Conservation (phyloP, 352 stramenopile species). For the Globisporangium canariense region DNA sequence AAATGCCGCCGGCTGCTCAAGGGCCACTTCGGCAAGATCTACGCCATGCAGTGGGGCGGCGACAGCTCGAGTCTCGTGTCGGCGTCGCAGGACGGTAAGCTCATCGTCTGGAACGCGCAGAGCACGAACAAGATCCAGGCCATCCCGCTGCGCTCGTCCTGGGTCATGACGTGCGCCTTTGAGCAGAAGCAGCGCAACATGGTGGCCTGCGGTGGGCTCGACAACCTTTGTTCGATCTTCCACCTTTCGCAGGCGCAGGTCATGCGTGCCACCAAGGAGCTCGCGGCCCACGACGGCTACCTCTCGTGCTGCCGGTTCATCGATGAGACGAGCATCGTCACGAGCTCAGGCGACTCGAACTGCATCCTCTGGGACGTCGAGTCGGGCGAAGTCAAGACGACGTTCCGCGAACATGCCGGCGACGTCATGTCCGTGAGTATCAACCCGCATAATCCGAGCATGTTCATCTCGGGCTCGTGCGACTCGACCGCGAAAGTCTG, state of each 20-base stretch:
- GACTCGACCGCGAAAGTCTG: conserved; percentile 97
- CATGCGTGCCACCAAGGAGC: conserved; percentile 92
- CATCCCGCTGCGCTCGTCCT: conserved; percentile 96
- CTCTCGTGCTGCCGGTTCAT: conserved; percentile 98
- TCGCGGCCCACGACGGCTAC: conserved; percentile 98
- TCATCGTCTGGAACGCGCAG: conserved; percentile 98
- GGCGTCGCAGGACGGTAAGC: conserved; percentile 97
- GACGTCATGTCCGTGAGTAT: conserved; percentile 98
- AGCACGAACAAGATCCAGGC: conserved; percentile 97
- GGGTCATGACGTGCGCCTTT: conserved; percentile 99
- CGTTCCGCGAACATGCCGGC: conserved; percentile 96
- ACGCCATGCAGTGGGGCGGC: conserved; percentile 97
- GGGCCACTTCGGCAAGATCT: conserved; percentile 99
- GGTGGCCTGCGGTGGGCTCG: conserved; percentile 97
- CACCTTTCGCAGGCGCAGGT: conserved; percentile 89
- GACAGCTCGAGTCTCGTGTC: conserved; percentile 90
- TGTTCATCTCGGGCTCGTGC: conserved; percentile 97
- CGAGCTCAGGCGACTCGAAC: conserved; percentile 95
- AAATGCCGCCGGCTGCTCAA: conserved; percentile 95
- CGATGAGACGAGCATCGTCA: conserved; percentile 92
- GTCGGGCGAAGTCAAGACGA: conserved; percentile 90
- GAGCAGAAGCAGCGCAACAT: conserved; percentile 97
- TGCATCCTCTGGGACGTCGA: conserved; percentile 99
- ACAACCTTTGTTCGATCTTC: conserved; percentile 99
- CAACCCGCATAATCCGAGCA: conserved; percentile 92